Conservation (phyloP, 208 protist genomes). For the Trypanosoma avium region DNA sequence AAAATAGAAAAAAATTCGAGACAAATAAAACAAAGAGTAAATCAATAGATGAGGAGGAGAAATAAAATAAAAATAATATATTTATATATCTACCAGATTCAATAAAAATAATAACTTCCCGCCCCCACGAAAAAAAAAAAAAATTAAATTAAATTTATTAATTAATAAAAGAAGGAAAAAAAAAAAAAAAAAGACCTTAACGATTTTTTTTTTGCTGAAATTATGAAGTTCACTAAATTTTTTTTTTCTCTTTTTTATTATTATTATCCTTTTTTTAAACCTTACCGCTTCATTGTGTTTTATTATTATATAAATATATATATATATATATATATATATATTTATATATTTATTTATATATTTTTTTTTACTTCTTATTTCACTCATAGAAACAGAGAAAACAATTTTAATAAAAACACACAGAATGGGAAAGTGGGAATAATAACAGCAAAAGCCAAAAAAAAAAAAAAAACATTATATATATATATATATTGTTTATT, state of each 20-base stretch:
- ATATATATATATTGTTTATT: background rate
- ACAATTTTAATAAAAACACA: conserved; percentile 11
- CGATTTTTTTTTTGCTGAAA: background rate
- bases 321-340: conserved; percentile 8
- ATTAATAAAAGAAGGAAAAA: conserved; percentile 23
- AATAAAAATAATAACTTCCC: no score
- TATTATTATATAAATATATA: background rate
- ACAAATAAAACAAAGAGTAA: no score
- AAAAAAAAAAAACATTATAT: conserved; percentile 9
- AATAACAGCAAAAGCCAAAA: conserved; percentile 12
- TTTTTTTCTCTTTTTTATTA: background rate
- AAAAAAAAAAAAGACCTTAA: conserved; percentile 11
- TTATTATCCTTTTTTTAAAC: conserved; percentile 8
- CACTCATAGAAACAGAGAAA: background rate
- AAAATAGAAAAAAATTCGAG: no score
- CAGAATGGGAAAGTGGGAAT: background rate
- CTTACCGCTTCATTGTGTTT: background rate
- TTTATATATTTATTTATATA: conserved; percentile 24
- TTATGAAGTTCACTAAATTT: conserved; percentile 4
- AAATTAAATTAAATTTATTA: no score
- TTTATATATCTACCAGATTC: no score
- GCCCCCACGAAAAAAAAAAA: no score
- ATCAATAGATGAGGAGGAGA: no score
- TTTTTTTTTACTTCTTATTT: conserved; percentile 23
- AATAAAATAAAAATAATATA: no score